phyloP scores from a whole-genome alignment of 1,284 basidiomycete genomes.

The Ustilago xerochloae region DNA sequence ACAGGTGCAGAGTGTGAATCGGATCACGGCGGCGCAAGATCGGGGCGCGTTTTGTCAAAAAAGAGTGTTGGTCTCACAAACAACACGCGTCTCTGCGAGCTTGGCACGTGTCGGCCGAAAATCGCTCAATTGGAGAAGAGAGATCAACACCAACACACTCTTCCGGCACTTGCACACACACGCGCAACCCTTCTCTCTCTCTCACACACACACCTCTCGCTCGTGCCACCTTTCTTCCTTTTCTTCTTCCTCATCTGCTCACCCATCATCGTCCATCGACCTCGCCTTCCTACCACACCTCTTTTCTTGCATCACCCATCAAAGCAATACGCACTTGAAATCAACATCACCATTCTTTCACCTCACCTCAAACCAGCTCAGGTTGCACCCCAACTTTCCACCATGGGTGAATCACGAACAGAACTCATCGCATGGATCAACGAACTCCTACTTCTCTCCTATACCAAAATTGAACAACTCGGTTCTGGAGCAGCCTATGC shows the following conservation, averaged over 20 bases:
- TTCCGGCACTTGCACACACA: too few species aligned
- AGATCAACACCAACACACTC: conserved; percentile 19
- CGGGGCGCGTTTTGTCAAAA: too few species aligned
- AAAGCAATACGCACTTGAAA: too few species aligned
- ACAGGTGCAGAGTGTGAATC: too few species aligned
- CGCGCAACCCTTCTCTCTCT: not conserved
- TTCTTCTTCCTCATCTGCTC: not conserved
- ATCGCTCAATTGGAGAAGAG: not conserved
- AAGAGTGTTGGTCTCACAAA: conserved; percentile 3
- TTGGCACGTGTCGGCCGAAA: conserved; percentile 23
- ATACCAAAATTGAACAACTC: conserved; percentile 86
- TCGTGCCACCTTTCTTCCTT: conserved; percentile 2
- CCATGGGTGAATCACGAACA: conserved; percentile 72
- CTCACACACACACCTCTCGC: not conserved
- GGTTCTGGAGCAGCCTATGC: conserved; percentile 71
- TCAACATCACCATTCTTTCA: not conserved
- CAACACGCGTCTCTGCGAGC: not conserved
- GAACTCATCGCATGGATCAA: conserved; percentile 95
- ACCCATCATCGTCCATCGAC: not conserved
- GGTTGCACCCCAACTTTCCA: not conserved
- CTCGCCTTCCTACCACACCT: not conserved
- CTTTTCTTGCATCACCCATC: too few species aligned
- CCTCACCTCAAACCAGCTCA: not conserved
- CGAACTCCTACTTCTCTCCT: conserved; percentile 87
- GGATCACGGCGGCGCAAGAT: too few species aligned